A percentile compares a stretch with the other conserved stretches of the same genome.
Conservation (phyloP, 2,329 filamentous ascomycete species). For the Pseudogymnoascus sp. region DNA sequence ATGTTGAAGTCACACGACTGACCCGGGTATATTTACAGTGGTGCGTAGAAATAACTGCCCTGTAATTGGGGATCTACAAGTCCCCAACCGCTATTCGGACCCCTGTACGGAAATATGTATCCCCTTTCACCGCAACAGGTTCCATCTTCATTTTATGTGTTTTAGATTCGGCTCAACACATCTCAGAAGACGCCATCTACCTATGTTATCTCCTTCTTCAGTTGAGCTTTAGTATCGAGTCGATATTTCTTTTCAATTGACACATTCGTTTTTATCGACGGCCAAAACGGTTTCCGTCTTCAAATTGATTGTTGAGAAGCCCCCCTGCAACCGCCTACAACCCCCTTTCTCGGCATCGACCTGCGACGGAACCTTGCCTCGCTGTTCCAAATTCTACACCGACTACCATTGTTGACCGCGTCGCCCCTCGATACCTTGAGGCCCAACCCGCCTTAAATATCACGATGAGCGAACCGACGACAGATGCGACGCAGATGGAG, state of each 20-base stretch:
- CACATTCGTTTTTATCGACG: constrained; percentile 2
- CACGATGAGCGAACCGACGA: background rate
- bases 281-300: background rate
- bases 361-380: background rate
- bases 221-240: constrained; percentile 1
- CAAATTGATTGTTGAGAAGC: background rate
- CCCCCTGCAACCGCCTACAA: background rate
- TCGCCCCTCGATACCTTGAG: background rate
- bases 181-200: constrained; percentile 6
- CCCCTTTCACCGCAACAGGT: background rate
- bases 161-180: constrained; percentile 1
- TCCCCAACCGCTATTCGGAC: background rate
- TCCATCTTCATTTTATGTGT: constrained; percentile 8
- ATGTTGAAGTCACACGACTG: background rate
- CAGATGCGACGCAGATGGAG: background rate
- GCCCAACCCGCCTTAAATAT: background rate
- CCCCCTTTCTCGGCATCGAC: constrained; percentile 1
- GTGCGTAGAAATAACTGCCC: background rate
- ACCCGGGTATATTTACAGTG: background rate
- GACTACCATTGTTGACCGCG: background rate
- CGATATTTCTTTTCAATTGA: background rate
- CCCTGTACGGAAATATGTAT: constrained; percentile 3
- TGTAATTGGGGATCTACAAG: constrained; percentile 5
- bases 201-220: background rate
- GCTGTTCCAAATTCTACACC: background rate